A percentile compares a stretch with the other conserved stretches of the same genome.
These are phyloP conservation scores for Turnera subulata DNA, from an alignment of 345 rosid genomes.

Conservation along the genomic window DNA sequence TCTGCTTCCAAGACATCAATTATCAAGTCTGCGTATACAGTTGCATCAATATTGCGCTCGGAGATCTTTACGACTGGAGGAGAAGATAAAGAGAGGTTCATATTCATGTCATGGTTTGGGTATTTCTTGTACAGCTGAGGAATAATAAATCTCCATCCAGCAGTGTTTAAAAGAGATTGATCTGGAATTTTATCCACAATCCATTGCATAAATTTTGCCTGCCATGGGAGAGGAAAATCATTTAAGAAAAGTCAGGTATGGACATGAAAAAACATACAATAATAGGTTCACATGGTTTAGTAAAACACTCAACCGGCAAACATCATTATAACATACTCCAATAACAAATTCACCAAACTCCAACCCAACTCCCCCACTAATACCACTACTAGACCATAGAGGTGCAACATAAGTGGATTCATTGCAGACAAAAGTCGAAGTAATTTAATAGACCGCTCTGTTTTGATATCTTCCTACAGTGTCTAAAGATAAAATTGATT, in stretches of 20 bases:
- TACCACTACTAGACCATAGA: too few relatives aligned
- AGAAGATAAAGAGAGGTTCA: slow-evolving; percentile 74
- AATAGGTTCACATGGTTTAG: neutral
- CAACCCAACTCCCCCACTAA: too few relatives aligned
- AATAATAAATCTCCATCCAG: slow-evolving; percentile 81
- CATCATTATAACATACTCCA: neutral
- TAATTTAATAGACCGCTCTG: too few relatives aligned
- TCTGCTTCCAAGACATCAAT: slow-evolving; percentile 65
- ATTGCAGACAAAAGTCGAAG: neutral
- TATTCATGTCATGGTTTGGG: slow-evolving; percentile 81
- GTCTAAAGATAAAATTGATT: neutral
- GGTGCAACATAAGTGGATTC: neutral
- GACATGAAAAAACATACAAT: neutral
- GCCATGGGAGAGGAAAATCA: slow-evolving; percentile 24
- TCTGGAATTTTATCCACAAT: slow-evolving; percentile 83
- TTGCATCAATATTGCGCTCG: slow-evolving; percentile 61
- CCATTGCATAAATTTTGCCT: slow-evolving; percentile 95
- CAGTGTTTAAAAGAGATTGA: slow-evolving; percentile 84
- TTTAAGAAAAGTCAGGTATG: slow-evolving; percentile 10
- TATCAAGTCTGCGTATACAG: slow-evolving; percentile 61
- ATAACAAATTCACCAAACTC: neutral
- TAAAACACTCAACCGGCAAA: neutral
- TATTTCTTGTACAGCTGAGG: slow-evolving; percentile 90
- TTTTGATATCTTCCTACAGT: neutral
- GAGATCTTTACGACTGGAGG: slow-evolving; percentile 71